These are phyloP conservation scores for Pythium myriotylum DNA, from an alignment of 352 stramenopile genomes.

Conservation along the genomic window DNA sequence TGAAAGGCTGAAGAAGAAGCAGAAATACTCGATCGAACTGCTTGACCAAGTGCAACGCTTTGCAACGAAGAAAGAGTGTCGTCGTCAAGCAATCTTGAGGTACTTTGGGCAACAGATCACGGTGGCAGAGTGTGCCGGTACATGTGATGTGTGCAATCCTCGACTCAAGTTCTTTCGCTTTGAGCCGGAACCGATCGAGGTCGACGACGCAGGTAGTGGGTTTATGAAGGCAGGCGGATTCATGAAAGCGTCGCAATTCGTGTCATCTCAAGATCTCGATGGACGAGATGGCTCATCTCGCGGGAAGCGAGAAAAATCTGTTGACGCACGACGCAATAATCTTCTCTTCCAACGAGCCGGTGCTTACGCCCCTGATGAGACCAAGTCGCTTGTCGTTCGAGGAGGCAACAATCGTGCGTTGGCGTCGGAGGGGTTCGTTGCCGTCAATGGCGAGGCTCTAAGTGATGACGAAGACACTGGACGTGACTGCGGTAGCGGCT, in stretches of 20 bases:
- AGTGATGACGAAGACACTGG: conserved; percentile 29
- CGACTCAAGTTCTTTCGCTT: conserved; percentile 57
- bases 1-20: conserved; percentile 12
- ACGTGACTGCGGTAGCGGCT: conserved; percentile 2
- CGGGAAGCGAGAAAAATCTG: conserved; percentile 27
- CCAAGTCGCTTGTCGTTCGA: conserved; percentile 50
- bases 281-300: not conserved
- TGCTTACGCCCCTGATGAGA: conserved; percentile 50
- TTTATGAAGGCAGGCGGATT: conserved; percentile 6
- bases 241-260: conserved; percentile 18
- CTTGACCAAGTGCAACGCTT: conserved; percentile 46
- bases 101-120: conserved; percentile 60
- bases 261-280: conserved; percentile 25
- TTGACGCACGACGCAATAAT: conserved; percentile 43
- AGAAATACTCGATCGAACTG: conserved; percentile 34
- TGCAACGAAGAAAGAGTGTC: conserved; percentile 50
- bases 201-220: not conserved
- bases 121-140: conserved; percentile 44
- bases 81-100: conserved; percentile 52
- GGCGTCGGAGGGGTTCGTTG: conserved; percentile 53
- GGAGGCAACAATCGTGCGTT: conserved; percentile 27
- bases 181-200: conserved; percentile 10
- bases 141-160: conserved; percentile 64
- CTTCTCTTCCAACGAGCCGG: conserved; percentile 48
- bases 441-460: conserved; percentile 49